phyloP scores from a whole-genome alignment of 352 stramenopile genomes.

The Phytophthora melonis region DNA sequence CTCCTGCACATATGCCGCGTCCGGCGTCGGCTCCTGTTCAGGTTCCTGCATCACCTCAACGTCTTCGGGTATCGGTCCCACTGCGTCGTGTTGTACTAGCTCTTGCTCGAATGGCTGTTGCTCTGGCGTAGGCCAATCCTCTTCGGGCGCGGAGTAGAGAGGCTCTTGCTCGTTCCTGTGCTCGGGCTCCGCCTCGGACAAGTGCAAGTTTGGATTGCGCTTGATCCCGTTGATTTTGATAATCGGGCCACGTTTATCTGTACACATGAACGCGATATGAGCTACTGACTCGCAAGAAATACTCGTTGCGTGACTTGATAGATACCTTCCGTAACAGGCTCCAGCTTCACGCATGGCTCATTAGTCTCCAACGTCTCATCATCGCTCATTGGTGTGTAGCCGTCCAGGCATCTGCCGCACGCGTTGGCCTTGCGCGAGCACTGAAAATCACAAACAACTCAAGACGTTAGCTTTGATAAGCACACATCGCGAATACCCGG shows the following conservation, averaged over 20 bases:
- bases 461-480: background rate
- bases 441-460: conserved; percentile 20
- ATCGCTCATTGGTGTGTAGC: conserved; percentile 34
- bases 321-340: conserved; percentile 22
- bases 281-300: background rate
- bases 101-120: conserved; percentile 4
- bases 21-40: background rate
- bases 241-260: conserved; percentile 21
- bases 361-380: conserved; percentile 36
- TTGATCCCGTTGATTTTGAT: conserved; percentile 80
- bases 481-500: background rate
- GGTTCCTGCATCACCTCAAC: background rate
- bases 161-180: background rate
- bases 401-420: conserved; percentile 78
- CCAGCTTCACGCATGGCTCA: conserved; percentile 40
- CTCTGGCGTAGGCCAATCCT: conserved; percentile 1
- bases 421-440: conserved; percentile 62
- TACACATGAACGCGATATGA: conserved; percentile 6
- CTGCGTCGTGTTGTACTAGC: background rate
- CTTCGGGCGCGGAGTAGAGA: background rate
- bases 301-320: background rate
- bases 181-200: conserved; percentile 25
- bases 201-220: conserved; percentile 55
- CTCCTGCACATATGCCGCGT: conserved; percentile 1
- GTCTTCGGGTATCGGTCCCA: background rate